phyloP scores from a whole-genome alignment of 768 basidiomycete genomes.

The Russula griseocarnosa region DNA sequence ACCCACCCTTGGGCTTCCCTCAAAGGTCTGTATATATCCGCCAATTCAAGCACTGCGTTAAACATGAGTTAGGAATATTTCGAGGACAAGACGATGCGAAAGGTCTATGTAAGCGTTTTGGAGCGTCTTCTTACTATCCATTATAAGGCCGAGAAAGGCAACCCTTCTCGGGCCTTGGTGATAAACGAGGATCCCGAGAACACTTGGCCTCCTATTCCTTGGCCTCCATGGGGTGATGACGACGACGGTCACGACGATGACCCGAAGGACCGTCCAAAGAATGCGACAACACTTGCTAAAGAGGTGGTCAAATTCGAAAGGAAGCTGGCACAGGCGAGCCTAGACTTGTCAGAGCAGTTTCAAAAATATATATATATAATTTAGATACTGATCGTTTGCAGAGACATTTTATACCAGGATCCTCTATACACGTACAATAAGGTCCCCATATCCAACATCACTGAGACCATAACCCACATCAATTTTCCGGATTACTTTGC shows the following conservation, averaged over 20 bases:
- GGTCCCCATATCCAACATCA: constrained; percentile 62
- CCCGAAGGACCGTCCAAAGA: constrained; percentile 49
- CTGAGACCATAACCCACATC: constrained; percentile 65
- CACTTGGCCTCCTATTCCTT: constrained; percentile 77
- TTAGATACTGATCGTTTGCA: constrained; percentile 31
- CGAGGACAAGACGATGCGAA: constrained; percentile 63
- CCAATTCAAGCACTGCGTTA: constrained; percentile 2
- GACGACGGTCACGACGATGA: constrained; percentile 44
- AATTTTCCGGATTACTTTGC: constrained; percentile 85
- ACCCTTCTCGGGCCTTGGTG: constrained; percentile 17
- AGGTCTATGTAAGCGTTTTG: constrained; percentile 66
- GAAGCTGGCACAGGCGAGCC: constrained; percentile 68
- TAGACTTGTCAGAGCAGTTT: constrained; percentile 59
- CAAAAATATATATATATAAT: background rate
- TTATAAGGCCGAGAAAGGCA: constrained; percentile 43
- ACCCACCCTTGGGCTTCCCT: constrained; percentile 73
- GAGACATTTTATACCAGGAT: constrained; percentile 69
- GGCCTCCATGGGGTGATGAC: constrained; percentile 68
- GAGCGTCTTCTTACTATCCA: constrained; percentile 61
- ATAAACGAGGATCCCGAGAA: constrained; percentile 39
- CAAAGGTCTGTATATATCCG: constrained; percentile 54
- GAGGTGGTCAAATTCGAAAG: constrained; percentile 76
- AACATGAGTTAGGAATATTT: constrained; percentile 71
- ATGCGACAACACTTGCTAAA: constrained; percentile 61
- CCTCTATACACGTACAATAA: constrained; percentile 91